Evolutionary conservation across 2,329 filamentous ascomycete genomes (phyloP), one percentile per base, ranked within the genome.

Genomic region (Myrmaecium sp.): DNA sequence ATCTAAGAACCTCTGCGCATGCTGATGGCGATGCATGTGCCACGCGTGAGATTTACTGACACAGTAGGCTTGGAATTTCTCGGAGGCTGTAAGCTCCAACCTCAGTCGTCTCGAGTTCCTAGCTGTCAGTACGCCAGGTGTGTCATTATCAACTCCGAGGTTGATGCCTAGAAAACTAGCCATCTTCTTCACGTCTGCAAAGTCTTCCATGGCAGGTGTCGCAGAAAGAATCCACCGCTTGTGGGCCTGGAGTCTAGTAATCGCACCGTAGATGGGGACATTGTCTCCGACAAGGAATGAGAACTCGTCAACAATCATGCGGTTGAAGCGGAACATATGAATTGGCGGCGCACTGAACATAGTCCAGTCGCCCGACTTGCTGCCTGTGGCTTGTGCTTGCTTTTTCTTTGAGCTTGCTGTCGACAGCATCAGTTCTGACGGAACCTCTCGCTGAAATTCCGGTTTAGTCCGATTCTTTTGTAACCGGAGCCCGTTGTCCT

Each of bases 261-360:
- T 46, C 0, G 54, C 49, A 1, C 54, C 42, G 1, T 39, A 42
- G 14, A 29, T 9, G 2, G 1, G 41, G 14, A 14, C 33, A 26
- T 37, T 44, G 4, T 4, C 33, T 27, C 14, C 32, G 55, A 46
- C 26, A 54, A 64, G 48, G 33, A 74, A 71, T 1, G 70, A 66
- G 35, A 68, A 75, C 35, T 78, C 73, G 33, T 78, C 73, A 2
- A 75, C 52, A 2, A 77, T 58, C 1, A 77, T 31, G 5, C 73
- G 57, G 29, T 64, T 64, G 41, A 67, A 77, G 2, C 51, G 44
- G 39, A 75, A 76, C 37, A 69, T 58, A 32, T 76, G 69, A 1
- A 77, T 39, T 0, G 68, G 40, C 1, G 55, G 54, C 5, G 29
- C 33, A 8, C 35, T 30, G 24, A 46, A 39, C 4, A 34, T 31